Evolutionary conservation across 352 stramenopile species (phyloP).

Genomic region (Phytophthora sp.): DNA sequence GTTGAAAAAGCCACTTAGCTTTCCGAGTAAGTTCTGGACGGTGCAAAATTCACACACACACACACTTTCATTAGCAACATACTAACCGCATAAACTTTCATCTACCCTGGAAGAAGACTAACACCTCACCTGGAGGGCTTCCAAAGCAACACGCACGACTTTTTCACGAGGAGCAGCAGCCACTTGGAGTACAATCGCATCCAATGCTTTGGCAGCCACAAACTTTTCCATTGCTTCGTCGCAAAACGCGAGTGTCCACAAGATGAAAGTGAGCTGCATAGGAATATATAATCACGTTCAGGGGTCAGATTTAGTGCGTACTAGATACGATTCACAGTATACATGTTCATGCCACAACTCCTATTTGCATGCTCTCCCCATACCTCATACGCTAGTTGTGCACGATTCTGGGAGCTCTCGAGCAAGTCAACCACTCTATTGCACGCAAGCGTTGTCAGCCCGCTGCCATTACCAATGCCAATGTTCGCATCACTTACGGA

Average conservation of each 20-base stretch:
- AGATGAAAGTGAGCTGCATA: conserved; percentile 93
- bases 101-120: neutral
- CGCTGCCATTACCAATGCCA: too few species aligned
- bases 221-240: conserved; percentile 86
- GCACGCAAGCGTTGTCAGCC: conserved; percentile 1
- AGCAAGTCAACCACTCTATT: conserved; percentile 73
- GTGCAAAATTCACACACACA: neutral
- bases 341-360: too few species aligned
- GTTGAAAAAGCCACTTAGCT: conserved; percentile 84
- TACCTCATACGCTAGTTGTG: conserved; percentile 96
- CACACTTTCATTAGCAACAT: neutral
- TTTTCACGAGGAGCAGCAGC: conserved; percentile 97
- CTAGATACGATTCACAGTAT: too few species aligned
- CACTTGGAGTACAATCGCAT: conserved; percentile 81
- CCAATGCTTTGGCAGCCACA: conserved; percentile 62
- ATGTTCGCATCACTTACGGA: too few species aligned
- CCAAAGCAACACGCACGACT: conserved; percentile 95
- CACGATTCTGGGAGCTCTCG: conserved; percentile 79
- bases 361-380: too few species aligned
- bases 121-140: conserved; percentile 83
- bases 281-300: too few species aligned
- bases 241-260: conserved; percentile 97
- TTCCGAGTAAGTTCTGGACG: conserved; percentile 81
- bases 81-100: too few species aligned
- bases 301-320: too few species aligned